phyloP scores from a whole-genome alignment of 2,329 filamentous ascomycete genomes.

The Aspergillus texensis region DNA sequence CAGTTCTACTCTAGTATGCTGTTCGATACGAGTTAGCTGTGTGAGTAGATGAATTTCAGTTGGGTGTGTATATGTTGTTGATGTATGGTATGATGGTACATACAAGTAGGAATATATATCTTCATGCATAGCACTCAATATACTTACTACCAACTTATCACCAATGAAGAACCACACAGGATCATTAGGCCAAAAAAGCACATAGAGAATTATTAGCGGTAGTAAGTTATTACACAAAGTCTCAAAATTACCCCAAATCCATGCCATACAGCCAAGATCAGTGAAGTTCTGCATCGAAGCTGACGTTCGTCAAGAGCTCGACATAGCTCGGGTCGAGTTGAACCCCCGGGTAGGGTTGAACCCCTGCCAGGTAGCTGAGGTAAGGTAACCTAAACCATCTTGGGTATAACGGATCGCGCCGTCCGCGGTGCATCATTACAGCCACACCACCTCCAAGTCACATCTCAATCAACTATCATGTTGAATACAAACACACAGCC shows the following conservation, averaged over 20 bases:
- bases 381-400: background rate
- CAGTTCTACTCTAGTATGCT: background rate
- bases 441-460: no score
- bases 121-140: background rate
- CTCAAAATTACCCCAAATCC: background rate
- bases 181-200: background rate
- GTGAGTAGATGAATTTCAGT: background rate
- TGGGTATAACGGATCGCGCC: background rate
- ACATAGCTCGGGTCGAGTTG: background rate
- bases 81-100: background rate
- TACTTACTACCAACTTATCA: background rate
- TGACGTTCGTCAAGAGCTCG: background rate
- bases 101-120: background rate
- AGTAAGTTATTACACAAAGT: no score
- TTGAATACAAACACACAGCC: no score
- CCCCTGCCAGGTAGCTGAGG: background rate
- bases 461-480: slow-evolving; percentile 33
- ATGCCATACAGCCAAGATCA: background rate
- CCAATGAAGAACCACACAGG: background rate
- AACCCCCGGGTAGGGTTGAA: background rate
- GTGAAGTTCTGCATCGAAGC: background rate
- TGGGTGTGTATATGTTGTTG: background rate
- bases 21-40: background rate
- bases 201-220: background rate
- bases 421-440: no score